Conservation (phyloP, 1,284 basidiomycete species). For the Austroboletus sp. region DNA sequence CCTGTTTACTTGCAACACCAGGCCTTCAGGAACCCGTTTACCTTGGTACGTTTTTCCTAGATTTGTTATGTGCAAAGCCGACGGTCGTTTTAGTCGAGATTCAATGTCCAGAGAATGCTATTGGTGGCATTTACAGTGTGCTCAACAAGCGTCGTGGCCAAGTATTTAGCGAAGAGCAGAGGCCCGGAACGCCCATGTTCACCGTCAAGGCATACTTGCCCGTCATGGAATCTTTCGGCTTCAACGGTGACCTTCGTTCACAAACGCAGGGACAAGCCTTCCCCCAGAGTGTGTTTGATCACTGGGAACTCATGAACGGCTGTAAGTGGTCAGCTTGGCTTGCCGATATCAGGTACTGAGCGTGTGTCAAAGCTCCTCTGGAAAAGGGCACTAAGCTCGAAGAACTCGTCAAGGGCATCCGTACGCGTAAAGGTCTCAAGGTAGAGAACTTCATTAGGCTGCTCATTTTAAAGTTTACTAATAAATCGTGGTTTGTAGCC, state of each 20-base stretch:
- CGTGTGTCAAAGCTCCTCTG: slow-evolving; percentile 45
- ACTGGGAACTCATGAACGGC: slow-evolving; percentile 83
- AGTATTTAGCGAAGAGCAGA: slow-evolving; percentile 96
- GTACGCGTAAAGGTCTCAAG: slow-evolving; percentile 90
- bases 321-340: slow-evolving; percentile 40
- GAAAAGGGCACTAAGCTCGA: slow-evolving; percentile 89
- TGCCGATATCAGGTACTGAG: slow-evolving; percentile 13
- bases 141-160: slow-evolving; percentile 98
- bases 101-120: slow-evolving; percentile 95
- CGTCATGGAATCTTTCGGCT: slow-evolving; percentile 96
- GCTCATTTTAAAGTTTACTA: slow-evolving; percentile 5
- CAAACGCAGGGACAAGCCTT: slow-evolving; percentile 96
- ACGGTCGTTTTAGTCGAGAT: slow-evolving; percentile 68
- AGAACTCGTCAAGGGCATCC: slow-evolving; percentile 78
- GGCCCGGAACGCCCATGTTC: slow-evolving; percentile 98
- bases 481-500: slow-evolving; percentile 41
- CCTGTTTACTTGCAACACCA: slow-evolving; percentile 86
- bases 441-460: slow-evolving; percentile 31
- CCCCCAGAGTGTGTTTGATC: slow-evolving; percentile 94
- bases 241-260: slow-evolving; percentile 93
- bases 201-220: slow-evolving; percentile 98
- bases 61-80: slow-evolving; percentile 3
- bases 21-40: slow-evolving; percentile 96
- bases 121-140: slow-evolving; percentile 94
- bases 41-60: slow-evolving; percentile 51